phyloP scores from a whole-genome alignment of 352 stramenopile species.

The Pythium coloratum region DNA sequence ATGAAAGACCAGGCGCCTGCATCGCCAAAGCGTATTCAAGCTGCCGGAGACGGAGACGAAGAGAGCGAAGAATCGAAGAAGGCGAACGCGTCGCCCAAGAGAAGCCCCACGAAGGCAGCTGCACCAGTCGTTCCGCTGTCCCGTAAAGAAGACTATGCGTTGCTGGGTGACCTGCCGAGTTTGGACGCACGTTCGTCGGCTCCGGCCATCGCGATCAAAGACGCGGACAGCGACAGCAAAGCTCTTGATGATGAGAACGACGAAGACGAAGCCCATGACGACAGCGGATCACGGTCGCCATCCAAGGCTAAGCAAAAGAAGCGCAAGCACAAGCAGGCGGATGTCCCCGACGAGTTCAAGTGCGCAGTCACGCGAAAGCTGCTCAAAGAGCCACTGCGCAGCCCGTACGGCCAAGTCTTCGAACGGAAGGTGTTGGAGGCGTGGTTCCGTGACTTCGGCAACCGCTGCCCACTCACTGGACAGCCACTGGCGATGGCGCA shows the following conservation, averaged over 20 bases:
- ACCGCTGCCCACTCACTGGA: conserved; percentile 72
- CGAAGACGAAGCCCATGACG: conserved; percentile 33
- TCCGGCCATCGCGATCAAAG: conserved; percentile 59
- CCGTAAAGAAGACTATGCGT: conserved; percentile 78
- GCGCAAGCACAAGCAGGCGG: conserved; percentile 36
- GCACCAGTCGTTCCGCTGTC: conserved; percentile 34
- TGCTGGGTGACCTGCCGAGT: conserved; percentile 73
- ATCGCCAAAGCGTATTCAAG: conserved; percentile 33
- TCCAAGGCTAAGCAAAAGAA: conserved; percentile 39
- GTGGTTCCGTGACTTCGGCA: conserved; percentile 84
- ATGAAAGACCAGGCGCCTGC: conserved; percentile 36
- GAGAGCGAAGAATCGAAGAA: conserved; percentile 12
- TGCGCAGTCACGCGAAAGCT: conserved; percentile 76
- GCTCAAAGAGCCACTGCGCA: conserved; percentile 65
- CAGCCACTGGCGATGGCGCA: conserved; percentile 61
- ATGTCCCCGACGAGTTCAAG: conserved; percentile 61
- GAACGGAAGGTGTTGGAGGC: conserved; percentile 75
- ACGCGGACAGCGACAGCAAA: conserved; percentile 26
- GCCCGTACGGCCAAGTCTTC: conserved; percentile 77
- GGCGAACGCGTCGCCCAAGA: conserved; percentile 22
- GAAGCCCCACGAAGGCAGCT: conserved; percentile 36
- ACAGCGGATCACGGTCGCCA: conserved; percentile 23
- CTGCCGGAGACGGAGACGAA: not conserved
- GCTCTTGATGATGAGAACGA: conserved; percentile 27
- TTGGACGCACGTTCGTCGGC: conserved; percentile 33